Evolutionary conservation across 2,329 filamentous ascomycete genomes (phyloP).

Genomic region (Colletotrichum siamense): DNA sequence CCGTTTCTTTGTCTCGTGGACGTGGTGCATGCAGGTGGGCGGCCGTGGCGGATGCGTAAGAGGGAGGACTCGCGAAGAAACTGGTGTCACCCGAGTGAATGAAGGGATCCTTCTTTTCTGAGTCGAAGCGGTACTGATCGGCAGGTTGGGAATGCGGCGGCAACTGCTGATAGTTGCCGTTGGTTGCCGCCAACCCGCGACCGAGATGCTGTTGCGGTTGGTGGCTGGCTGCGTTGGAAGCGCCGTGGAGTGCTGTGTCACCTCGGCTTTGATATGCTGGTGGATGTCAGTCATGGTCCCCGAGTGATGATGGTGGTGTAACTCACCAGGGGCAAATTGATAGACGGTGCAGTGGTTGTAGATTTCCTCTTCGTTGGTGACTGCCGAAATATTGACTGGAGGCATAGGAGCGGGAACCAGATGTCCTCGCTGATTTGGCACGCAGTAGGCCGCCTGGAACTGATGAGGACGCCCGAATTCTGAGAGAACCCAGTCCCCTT

Average conservation of each 20-base stretch:
- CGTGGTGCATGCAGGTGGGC: not conserved
- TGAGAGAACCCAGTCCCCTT: constrained; percentile 9
- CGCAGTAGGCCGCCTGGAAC: constrained; percentile 14
- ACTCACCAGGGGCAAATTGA: constrained; percentile 10
- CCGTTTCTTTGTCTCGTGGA: not conserved
- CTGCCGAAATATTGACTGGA: constrained; percentile 11
- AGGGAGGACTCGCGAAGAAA: constrained; percentile 2
- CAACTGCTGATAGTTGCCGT: not conserved
- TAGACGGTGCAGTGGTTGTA: constrained; percentile 19
- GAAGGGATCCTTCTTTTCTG: not conserved
- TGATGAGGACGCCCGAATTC: constrained; percentile 6
- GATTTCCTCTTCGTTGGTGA: constrained; percentile 12
- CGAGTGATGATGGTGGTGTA: not conserved
- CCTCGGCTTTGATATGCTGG: constrained; percentile 12
- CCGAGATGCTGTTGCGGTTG: not conserved
- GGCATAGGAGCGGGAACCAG: constrained; percentile 9
- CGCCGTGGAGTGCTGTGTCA: not conserved
- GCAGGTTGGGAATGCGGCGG: not conserved
- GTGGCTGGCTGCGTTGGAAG: not conserved
- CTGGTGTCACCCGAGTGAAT: not conserved
- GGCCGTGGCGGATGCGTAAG: not conserved
- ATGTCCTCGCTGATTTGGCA: constrained; percentile 7
- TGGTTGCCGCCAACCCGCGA: not conserved
- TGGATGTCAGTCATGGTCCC: not conserved
- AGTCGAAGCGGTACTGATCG: not conserved